Conservation (phyloP, 805 yeast genomes). For the Ogataea trehaloabstinens region DNA sequence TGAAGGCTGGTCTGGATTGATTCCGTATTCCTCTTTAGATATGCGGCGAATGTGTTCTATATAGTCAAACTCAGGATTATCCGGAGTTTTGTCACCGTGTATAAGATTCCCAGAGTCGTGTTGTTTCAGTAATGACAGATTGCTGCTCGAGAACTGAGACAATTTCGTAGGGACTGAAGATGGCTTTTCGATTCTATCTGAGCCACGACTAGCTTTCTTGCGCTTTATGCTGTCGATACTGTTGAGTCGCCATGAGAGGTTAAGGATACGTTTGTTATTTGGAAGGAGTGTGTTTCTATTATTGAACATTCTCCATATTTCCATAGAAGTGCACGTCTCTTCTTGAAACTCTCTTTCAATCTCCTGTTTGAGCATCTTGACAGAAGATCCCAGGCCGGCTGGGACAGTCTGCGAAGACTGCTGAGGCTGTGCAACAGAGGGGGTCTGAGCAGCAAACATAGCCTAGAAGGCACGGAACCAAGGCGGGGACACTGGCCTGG, state of each 20-base stretch:
- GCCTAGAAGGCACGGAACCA: background rate
- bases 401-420: slow-evolving; percentile 4
- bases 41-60: slow-evolving; percentile 37
- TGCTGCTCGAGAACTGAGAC: slow-evolving; percentile 10
- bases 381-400: slow-evolving; percentile 14
- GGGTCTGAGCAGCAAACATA: slow-evolving; percentile 3
- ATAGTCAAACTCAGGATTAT: slow-evolving; percentile 34
- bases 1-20: slow-evolving; percentile 21
- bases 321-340: slow-evolving; percentile 29
- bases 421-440: background rate
- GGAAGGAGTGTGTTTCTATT: slow-evolving; percentile 33
- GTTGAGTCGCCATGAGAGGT: slow-evolving; percentile 36
- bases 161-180: background rate
- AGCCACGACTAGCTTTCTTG: slow-evolving; percentile 1
- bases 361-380: slow-evolving; percentile 25
- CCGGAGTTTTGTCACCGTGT: slow-evolving; percentile 17
- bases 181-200: slow-evolving; percentile 3
- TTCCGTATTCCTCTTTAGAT: slow-evolving; percentile 34
- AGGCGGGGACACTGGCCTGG: background rate
- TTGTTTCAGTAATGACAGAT: slow-evolving; percentile 17
- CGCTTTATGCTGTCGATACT: slow-evolving; percentile 28
- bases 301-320: slow-evolving; percentile 36
- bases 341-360: slow-evolving; percentile 27
- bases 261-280: slow-evolving; percentile 33
- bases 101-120: slow-evolving; percentile 17